Conservation (phyloP, 2,329 filamentous ascomycete species). For the Sclerotinia minor region DNA sequence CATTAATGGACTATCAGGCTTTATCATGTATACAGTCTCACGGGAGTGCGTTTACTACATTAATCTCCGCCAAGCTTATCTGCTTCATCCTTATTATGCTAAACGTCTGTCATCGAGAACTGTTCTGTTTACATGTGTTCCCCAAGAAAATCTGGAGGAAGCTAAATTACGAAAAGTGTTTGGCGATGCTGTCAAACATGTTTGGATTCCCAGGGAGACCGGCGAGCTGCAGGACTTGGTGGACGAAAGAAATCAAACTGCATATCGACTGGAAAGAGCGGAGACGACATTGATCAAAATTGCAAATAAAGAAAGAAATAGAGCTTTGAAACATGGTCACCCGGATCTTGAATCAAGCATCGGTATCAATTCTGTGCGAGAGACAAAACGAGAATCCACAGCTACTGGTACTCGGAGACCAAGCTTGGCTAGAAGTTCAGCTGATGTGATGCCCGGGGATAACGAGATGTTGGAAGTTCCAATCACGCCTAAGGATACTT, state of each 20-base stretch:
- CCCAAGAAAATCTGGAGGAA: constrained; percentile 58
- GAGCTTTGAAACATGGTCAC: constrained; percentile 53
- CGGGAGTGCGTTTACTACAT: constrained; percentile 68
- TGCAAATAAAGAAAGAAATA: constrained; percentile 56
- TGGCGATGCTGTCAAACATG: constrained; percentile 60
- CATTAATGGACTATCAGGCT: constrained; percentile 42
- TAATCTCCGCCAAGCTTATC: constrained; percentile 67
- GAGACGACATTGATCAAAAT: constrained; percentile 63
- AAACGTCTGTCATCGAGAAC: constrained; percentile 66
- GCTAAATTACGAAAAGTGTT: constrained; percentile 59
- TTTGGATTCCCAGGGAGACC: constrained; percentile 63
- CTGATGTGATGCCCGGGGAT: neutral
- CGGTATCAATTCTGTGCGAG: constrained; percentile 22
- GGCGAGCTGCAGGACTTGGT: constrained; percentile 61
- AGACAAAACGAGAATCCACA: neutral
- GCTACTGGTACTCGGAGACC: neutral
- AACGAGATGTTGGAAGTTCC: constrained; percentile 4
- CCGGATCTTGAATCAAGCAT: constrained; percentile 41
- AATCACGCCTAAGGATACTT: neutral
- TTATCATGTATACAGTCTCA: constrained; percentile 66
- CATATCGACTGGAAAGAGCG: constrained; percentile 62
- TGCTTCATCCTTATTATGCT: constrained; percentile 64
- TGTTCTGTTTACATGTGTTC: constrained; percentile 67
- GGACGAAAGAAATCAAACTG: constrained; percentile 57
- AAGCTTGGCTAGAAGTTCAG: neutral